Conservation (phyloP, 2,329 filamentous ascomycete species). For the Aspergillus tanneri region DNA sequence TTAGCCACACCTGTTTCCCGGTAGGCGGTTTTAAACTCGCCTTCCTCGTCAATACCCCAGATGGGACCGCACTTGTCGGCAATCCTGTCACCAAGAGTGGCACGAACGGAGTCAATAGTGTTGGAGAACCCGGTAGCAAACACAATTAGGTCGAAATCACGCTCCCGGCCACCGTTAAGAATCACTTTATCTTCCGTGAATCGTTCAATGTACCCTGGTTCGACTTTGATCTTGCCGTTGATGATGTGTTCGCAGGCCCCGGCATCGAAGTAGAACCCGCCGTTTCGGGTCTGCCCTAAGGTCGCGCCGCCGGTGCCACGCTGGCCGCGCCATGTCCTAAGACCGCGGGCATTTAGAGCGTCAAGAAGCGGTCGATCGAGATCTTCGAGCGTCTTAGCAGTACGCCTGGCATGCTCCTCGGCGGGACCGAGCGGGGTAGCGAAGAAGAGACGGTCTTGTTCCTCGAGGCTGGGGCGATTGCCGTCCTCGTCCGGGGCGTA, state of each 20-base stretch:
- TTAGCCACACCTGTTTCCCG: conserved; percentile 35
- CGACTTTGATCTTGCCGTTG: conserved; percentile 31
- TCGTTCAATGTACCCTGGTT: conserved; percentile 12
- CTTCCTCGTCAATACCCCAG: conserved; percentile 32
- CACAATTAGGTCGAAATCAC: conserved; percentile 32
- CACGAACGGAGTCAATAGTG: conserved; percentile 25
- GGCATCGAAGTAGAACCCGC: conserved; percentile 34
- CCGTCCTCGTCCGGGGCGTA: too few species aligned
- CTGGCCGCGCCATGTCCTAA: conserved; percentile 37
- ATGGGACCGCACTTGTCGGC: conserved; percentile 24
- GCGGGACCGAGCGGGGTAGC: too few species aligned
- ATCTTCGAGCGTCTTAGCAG: conserved; percentile 22
- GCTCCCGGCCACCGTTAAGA: conserved; percentile 33
- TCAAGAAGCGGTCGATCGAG: conserved; percentile 25
- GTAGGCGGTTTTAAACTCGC: conserved; percentile 32
- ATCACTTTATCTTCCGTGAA: conserved; percentile 30
- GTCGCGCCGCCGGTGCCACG: conserved; percentile 34
- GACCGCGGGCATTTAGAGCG: conserved; percentile 27
- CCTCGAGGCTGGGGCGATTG: too few species aligned
- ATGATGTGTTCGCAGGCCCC: conserved; percentile 31
- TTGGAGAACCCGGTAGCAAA: conserved; percentile 32
- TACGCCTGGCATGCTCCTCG: conserved; percentile 21
- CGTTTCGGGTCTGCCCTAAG: conserved; percentile 31
- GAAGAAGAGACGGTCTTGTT: too few species aligned
- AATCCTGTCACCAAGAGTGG: conserved; percentile 26